Base-by-base conservation (phyloP, 495 filamentous ascomycete species). In the Pseudevernia furfuracea region DNA sequence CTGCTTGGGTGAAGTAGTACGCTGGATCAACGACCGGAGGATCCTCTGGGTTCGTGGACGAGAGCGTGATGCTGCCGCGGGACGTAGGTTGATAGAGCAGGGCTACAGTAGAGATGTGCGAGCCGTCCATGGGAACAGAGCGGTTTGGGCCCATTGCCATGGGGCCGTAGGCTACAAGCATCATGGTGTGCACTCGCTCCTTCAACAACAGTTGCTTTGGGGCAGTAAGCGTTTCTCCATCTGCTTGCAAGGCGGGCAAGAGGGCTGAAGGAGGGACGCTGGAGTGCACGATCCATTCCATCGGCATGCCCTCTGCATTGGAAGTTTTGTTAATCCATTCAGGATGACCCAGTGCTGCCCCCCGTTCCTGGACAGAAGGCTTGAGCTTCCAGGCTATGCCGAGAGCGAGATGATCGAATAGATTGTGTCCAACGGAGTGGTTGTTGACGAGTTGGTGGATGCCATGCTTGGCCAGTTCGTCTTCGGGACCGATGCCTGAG, bases 401-500 rank as follows among this genome's bases (percentile, higher is more conserved):
- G 11, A 65, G 30, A 10, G 32, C 32, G 39, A 67, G 28, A 30
- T 82, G 81, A 25, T 83, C 79, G 43, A 77, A 74, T 23, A 81
- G 69, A 49, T 81, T 80, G 8, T 71, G 69, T 0, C 81, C 80
- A 21, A 83, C 75, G 53, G 68, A 69, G 2, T 73, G 68, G 56
- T 75, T 75, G 19, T 77, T 66, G 38, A 79, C 71, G 25, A 70
- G 66, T 23, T 76, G 65, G 15, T 75, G 65, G 64, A 81, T 82
- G 32, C 75, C 72, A 28, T 73, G 71, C 0, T 65, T 66, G 0
- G 65, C 58, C 3, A 83, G 73, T 4, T 78, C 53, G 8, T 55
- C 53, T 11, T 53, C 25, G 15, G 73, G 69, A 0, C 84, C 84
- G 23, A 87, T 75, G 1, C 85, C 84, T 3, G 82, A 86, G 0